phyloP scores from a whole-genome alignment of 345 rosid genomes.

The Erodium maritimum region DNA sequence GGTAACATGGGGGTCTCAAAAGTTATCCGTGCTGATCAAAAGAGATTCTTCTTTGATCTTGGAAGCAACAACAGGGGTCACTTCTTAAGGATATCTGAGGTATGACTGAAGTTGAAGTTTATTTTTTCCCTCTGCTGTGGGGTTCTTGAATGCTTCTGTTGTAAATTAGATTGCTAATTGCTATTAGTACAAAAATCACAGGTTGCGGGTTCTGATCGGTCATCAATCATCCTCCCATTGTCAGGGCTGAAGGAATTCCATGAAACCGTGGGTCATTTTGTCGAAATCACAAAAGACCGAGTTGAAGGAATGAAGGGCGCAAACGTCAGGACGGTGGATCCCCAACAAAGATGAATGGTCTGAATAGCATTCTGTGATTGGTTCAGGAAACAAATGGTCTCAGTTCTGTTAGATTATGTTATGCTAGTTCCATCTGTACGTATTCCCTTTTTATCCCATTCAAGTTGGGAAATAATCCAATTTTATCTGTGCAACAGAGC shows the following conservation, averaged over 20 bases:
- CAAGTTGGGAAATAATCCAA: no score
- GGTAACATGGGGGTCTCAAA: conserved; percentile 55
- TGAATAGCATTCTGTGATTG: no score
- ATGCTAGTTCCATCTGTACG: no score
- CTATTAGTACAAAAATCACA: conserved; percentile 10
- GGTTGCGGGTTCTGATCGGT: conserved; percentile 94
- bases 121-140: no score
- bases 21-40: conserved; percentile 86
- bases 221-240: conserved; percentile 89
- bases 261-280: conserved; percentile 89
- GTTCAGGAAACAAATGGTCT: no score
- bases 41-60: conserved; percentile 89
- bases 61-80: conserved; percentile 95
- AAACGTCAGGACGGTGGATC: conserved; percentile 77
- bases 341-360: conserved; percentile 68
- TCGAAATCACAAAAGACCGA: conserved; percentile 83
- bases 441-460: no score
- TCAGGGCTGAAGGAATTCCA: conserved; percentile 91
- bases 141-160: no score
- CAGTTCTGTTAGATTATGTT: no score
- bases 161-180: no score
- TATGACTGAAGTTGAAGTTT: conserved; percentile 14
- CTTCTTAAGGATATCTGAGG: conserved; percentile 96
- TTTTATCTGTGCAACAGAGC: no score
- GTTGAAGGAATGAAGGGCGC: conserved; percentile 86